Conservation (phyloP, 2,329 filamentous ascomycete species). For the Penicillium sumatraense region DNA sequence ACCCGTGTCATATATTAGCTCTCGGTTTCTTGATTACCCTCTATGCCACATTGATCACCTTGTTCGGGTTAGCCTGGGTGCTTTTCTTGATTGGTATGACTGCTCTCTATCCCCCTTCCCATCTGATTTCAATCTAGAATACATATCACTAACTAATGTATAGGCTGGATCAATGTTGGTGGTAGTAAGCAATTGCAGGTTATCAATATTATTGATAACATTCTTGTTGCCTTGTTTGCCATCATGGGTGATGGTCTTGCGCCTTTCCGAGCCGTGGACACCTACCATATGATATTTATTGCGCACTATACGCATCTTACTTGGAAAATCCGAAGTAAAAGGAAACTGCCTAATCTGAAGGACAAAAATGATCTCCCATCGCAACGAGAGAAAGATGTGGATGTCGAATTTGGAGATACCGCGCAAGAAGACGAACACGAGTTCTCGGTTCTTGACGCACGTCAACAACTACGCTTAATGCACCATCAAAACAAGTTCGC, state of each 20-base stretch:
- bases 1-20: slow-evolving; percentile 46
- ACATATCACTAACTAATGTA: not conserved
- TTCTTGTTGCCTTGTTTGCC: slow-evolving; percentile 72
- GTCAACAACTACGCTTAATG: slow-evolving; percentile 71
- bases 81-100: slow-evolving; percentile 77
- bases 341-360: slow-evolving; percentile 63
- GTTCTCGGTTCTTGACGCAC: slow-evolving; percentile 65
- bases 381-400: slow-evolving; percentile 46
- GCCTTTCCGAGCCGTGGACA: slow-evolving; percentile 78
- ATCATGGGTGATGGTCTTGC: slow-evolving; percentile 72
- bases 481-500: slow-evolving; percentile 81
- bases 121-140: not conserved
- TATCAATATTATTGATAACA: slow-evolving; percentile 72
- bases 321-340: slow-evolving; percentile 67
- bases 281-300: slow-evolving; percentile 86
- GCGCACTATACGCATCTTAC: slow-evolving; percentile 71
- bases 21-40: slow-evolving; percentile 83
- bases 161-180: slow-evolving; percentile 80
- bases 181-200: slow-evolving; percentile 67
- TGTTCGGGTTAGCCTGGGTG: slow-evolving; percentile 87
- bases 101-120: not conserved
- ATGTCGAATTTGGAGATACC: slow-evolving; percentile 50
- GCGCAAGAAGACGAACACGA: slow-evolving; percentile 55
- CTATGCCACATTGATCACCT: slow-evolving; percentile 80
- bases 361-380: slow-evolving; percentile 72